Evolutionary conservation across 495 filamentous ascomycete genomes (phyloP).

Genomic region (Daldinia bambusicola): DNA sequence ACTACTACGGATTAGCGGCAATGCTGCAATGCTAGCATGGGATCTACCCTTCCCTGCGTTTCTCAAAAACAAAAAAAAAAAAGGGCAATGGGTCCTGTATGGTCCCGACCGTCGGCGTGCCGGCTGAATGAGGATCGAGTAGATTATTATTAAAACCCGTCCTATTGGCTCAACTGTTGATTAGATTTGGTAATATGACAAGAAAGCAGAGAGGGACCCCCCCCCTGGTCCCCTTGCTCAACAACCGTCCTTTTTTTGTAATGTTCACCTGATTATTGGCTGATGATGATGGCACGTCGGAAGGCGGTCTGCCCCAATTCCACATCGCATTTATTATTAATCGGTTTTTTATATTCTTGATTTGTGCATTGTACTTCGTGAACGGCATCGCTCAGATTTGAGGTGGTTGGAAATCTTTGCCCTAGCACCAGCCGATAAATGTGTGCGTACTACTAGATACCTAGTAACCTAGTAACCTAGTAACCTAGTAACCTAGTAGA

Average conservation of each 20-base stretch:
- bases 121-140: conserved; percentile 42
- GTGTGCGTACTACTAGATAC: no score
- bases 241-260: conserved; percentile 33
- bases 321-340: conserved; percentile 10
- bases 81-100: conserved; percentile 25
- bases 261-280: conserved; percentile 39
- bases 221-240: background rate
- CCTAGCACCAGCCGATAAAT: conserved; percentile 6
- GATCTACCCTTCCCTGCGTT: conserved; percentile 27
- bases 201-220: background rate
- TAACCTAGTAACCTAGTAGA: no score
- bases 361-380: no score
- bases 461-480: no score
- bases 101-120: conserved; percentile 40
- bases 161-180: conserved; percentile 31
- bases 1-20: conserved; percentile 19
- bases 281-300: conserved; percentile 30
- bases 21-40: conserved; percentile 13
- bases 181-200: conserved; percentile 42
- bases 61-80: conserved; percentile 8
- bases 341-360: conserved; percentile 22
- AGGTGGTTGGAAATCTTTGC: conserved; percentile 24
- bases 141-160: conserved; percentile 42
- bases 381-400: conserved; percentile 6
- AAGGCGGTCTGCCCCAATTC: conserved; percentile 37